Evolutionary conservation across 306 rosid species (phyloP).

Genomic region (Vicia sativa): DNA sequence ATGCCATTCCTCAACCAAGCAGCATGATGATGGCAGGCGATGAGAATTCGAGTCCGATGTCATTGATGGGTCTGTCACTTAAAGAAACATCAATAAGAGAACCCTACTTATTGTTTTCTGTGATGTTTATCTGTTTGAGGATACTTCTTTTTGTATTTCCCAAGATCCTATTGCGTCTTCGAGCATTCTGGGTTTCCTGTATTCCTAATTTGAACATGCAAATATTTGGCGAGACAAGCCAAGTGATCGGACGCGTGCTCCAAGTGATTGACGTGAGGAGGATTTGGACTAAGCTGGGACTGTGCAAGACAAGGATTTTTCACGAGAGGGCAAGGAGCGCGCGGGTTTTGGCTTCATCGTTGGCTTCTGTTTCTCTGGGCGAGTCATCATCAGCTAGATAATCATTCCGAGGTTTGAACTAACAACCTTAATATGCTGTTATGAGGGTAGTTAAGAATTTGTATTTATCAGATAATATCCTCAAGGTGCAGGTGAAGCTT

Average conservation of each 20-base stretch:
- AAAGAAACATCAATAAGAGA: conserved; percentile 53
- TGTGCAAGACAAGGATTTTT: conserved; percentile 62
- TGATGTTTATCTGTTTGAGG: conserved; percentile 66
- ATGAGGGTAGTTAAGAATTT: conserved; percentile 50
- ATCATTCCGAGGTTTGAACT: conserved; percentile 44
- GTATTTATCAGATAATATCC: conserved; percentile 29
- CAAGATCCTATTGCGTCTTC: conserved; percentile 44
- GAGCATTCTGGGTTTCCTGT: conserved; percentile 57
- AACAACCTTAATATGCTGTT: conserved; percentile 32
- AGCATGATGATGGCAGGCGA: conserved; percentile 20
- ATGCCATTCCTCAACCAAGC: conserved; percentile 35
- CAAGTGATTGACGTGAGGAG: conserved; percentile 77
- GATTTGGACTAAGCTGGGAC: conserved; percentile 68
- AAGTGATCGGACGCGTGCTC: conserved; percentile 60
- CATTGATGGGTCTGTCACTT: conserved; percentile 40
- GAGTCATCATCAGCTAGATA: conserved; percentile 58
- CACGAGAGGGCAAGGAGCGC: conserved; percentile 69
- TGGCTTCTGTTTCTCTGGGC: conserved; percentile 75
- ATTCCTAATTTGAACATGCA: conserved; percentile 72
- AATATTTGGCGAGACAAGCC: conserved; percentile 78
- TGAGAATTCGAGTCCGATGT: conserved; percentile 38
- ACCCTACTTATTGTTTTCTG: conserved; percentile 59
- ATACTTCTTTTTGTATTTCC: conserved; percentile 49
- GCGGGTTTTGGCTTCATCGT: conserved; percentile 79
- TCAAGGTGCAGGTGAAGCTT: conserved; percentile 45